Evolutionary conservation across 352 stramenopile genomes (phyloP).

Genomic region (Globisporangium acanthophoron): DNA sequence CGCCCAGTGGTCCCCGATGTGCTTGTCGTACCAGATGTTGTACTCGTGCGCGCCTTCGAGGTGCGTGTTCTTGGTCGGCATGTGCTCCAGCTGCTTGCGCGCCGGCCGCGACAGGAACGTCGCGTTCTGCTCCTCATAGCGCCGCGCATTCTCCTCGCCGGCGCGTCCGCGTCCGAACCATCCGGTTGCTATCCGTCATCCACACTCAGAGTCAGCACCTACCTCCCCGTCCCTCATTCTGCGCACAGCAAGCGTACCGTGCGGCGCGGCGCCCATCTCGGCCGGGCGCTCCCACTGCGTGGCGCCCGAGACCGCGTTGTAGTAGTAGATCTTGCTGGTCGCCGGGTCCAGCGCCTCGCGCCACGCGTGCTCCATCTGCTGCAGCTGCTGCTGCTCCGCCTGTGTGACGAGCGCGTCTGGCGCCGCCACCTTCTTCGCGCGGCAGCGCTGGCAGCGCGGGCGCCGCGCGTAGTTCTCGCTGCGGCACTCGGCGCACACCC

Average conservation of each 20-base stretch:
- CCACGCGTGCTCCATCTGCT: constrained; percentile 51
- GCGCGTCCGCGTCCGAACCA: constrained; percentile 92
- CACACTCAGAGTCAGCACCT: not conserved
- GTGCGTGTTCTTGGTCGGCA: constrained; percentile 79
- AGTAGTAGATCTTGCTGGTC: constrained; percentile 93
- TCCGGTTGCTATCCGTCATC: constrained; percentile 58
- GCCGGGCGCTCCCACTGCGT: constrained; percentile 89
- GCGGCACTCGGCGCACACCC: constrained; percentile 77
- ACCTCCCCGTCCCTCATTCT: too few relatives aligned
- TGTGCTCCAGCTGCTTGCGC: constrained; percentile 88
- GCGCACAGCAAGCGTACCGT: constrained; percentile 19
- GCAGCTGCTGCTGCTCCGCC: constrained; percentile 16
- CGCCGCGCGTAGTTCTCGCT: constrained; percentile 84
- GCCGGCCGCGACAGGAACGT: constrained; percentile 82
- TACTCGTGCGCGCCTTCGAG: constrained; percentile 92
- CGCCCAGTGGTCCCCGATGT: constrained; percentile 88
- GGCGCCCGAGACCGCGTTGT: constrained; percentile 81
- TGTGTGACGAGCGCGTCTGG: constrained; percentile 50
- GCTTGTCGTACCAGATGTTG: constrained; percentile 96
- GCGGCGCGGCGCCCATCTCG: constrained; percentile 89
- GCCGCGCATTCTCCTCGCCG: constrained; percentile 52
- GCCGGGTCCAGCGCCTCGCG: constrained; percentile 87
- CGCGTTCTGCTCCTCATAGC: constrained; percentile 83
- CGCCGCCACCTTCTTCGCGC: constrained; percentile 58
- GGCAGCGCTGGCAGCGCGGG: constrained; percentile 77